Conservation (phyloP, 2,329 filamentous ascomycete genomes). For the Passalora sequoiae region DNA sequence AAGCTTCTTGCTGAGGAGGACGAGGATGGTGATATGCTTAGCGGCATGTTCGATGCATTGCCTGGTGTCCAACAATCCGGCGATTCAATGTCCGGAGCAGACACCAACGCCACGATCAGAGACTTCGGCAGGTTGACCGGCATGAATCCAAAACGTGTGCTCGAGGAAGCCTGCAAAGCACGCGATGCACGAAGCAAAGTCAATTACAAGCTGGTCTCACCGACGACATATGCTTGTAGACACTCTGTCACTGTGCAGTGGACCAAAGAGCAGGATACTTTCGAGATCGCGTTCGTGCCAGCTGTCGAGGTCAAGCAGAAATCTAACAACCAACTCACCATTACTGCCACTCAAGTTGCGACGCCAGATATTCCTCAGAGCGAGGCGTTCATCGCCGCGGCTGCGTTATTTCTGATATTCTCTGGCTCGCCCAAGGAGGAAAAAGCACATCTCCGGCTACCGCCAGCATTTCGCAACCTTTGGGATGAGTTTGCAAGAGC, state of each 20-base stretch:
- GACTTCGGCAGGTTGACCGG: constrained; percentile 84
- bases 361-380: constrained; percentile 75
- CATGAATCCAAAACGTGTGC: constrained; percentile 64
- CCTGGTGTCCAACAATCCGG: constrained; percentile 21
- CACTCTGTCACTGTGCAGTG: constrained; percentile 71
- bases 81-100: constrained; percentile 5
- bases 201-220: constrained; percentile 63
- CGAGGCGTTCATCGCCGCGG: constrained; percentile 77
- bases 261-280: constrained; percentile 64
- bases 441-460: constrained; percentile 73
- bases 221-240: constrained; percentile 68
- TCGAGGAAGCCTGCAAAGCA: constrained; percentile 84
- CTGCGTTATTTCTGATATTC: constrained; percentile 76
- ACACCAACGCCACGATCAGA: constrained; percentile 55
- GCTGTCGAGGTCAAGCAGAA: constrained; percentile 43
- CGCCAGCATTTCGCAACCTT: constrained; percentile 74
- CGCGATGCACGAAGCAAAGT: constrained; percentile 68
- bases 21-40: constrained; percentile 53
- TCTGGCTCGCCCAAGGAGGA: constrained; percentile 75
- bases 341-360: constrained; percentile 70
- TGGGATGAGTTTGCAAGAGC: constrained; percentile 72
- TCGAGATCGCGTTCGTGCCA: constrained; percentile 40
- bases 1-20: constrained; percentile 36
- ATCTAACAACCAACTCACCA: constrained; percentile 45
- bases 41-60: constrained; percentile 52